Evolutionary conservation across 805 yeast species (phyloP).

Genomic region (Nakazawaea populi): DNA sequence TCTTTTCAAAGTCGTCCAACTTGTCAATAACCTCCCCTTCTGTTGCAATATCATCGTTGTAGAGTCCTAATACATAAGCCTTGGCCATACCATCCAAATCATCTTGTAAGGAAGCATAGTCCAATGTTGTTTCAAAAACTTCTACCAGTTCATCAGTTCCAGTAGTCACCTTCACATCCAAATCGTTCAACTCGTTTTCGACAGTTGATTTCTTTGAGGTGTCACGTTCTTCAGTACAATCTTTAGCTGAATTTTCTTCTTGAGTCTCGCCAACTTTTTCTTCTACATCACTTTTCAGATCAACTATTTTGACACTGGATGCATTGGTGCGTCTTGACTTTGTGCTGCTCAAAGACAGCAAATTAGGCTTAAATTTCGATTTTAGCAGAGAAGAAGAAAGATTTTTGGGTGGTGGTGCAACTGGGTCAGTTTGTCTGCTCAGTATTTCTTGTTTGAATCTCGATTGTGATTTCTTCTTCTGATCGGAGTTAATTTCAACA

Average conservation of each 20-base stretch:
- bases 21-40: conserved; percentile 51
- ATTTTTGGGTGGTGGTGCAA: too few species aligned
- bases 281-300: neutral
- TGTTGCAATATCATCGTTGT: conserved; percentile 53
- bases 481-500: neutral
- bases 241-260: neutral
- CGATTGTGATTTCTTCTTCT: neutral
- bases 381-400: neutral
- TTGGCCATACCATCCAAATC: conserved; percentile 54
- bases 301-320: neutral
- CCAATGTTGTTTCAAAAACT: conserved; percentile 27
- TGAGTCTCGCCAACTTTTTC: too few species aligned
- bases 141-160: neutral
- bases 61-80: conserved; percentile 54
- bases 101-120: conserved; percentile 34
- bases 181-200: too few species aligned
- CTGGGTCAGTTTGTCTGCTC: too few species aligned
- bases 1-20: conserved; percentile 45
- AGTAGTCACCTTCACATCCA: too few species aligned
- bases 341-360: conserved; percentile 1
- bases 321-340: neutral
- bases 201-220: too few species aligned
- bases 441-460: neutral
- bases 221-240: neutral
- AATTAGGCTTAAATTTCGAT: neutral